Evolutionary conservation across 2,329 filamentous ascomycete genomes (phyloP).

Genomic region (Penicillium sp.): DNA sequence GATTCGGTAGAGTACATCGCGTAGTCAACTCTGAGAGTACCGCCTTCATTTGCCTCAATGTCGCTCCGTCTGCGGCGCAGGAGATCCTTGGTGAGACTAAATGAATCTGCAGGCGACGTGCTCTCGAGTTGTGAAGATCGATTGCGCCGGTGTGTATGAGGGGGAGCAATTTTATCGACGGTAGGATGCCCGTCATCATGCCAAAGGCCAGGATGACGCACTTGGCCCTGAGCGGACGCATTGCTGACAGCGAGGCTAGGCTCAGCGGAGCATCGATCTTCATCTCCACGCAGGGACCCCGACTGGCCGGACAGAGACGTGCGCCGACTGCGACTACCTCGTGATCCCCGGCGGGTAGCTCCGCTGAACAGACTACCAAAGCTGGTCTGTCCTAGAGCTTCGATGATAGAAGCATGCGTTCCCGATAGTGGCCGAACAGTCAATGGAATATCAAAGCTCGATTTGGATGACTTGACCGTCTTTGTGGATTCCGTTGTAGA

Average conservation of each 20-base stretch:
- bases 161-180: slow-evolving; percentile 10
- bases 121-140: slow-evolving; percentile 38
- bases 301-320: slow-evolving; percentile 37
- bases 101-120: slow-evolving; percentile 35
- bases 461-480: slow-evolving; percentile 42
- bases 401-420: slow-evolving; percentile 29
- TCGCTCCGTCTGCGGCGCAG: slow-evolving; percentile 34
- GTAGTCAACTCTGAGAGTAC: slow-evolving; percentile 23
- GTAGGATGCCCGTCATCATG: slow-evolving; percentile 25
- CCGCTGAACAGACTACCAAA: slow-evolving; percentile 43
- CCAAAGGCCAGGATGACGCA: slow-evolving; percentile 41
- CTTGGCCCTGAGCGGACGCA: slow-evolving; percentile 45
- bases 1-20: slow-evolving; percentile 27
- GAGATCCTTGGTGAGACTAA: slow-evolving; percentile 38
- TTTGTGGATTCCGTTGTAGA: slow-evolving; percentile 50
- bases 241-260: slow-evolving; percentile 47
- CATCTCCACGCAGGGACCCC: slow-evolving; percentile 36
- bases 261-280: slow-evolving; percentile 37
- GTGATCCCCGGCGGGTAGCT: slow-evolving; percentile 38
- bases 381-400: slow-evolving; percentile 33
- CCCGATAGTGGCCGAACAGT: slow-evolving; percentile 27
- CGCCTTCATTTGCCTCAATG: slow-evolving; percentile 22
- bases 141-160: slow-evolving; percentile 36
- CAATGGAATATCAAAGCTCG: slow-evolving; percentile 25
- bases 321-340: slow-evolving; percentile 39